Conservation (phyloP, 257 asterid genomes). For the Echites panduratus region DNA sequence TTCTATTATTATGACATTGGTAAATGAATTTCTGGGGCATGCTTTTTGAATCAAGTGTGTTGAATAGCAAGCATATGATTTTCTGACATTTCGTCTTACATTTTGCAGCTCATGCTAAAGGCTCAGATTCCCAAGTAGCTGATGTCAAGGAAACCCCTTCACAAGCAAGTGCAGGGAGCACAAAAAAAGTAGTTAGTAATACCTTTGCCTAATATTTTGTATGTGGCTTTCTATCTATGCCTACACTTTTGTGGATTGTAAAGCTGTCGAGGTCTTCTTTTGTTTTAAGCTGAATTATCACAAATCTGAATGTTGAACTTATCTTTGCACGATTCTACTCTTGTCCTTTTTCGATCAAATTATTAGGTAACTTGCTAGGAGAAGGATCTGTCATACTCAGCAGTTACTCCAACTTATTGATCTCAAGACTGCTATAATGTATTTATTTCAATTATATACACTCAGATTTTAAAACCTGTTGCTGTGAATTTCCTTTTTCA, state of each 20-base stretch:
- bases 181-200: conserved; percentile 44
- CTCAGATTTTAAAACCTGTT: conserved; percentile 2
- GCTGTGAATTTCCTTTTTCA: not conserved
- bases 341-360: not conserved
- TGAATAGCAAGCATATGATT: not conserved
- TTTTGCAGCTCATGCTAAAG: conserved; percentile 36
- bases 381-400: not conserved
- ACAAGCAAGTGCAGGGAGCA: conserved; percentile 39
- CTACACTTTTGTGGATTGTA: not conserved
- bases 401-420: not conserved
- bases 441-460: not conserved
- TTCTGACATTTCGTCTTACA: not conserved
- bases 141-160: conserved; percentile 32
- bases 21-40: conserved; percentile 1
- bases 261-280: not conserved
- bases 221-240: conserved; percentile 3
- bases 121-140: conserved; percentile 24
- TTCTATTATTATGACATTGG: not conserved
- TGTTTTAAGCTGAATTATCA: not conserved
- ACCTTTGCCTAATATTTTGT: conserved; percentile 14
- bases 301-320: not conserved
- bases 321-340: not conserved
- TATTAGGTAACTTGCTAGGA: not conserved
- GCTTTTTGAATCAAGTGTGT: not conserved
- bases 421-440: not conserved